Percentiles rank a stretch among this genome's conserved stretches.
These are phyloP conservation scores for Septoria petroselini DNA, from an alignment of 2,329 filamentous ascomycete species.

Conservation along the genomic window DNA sequence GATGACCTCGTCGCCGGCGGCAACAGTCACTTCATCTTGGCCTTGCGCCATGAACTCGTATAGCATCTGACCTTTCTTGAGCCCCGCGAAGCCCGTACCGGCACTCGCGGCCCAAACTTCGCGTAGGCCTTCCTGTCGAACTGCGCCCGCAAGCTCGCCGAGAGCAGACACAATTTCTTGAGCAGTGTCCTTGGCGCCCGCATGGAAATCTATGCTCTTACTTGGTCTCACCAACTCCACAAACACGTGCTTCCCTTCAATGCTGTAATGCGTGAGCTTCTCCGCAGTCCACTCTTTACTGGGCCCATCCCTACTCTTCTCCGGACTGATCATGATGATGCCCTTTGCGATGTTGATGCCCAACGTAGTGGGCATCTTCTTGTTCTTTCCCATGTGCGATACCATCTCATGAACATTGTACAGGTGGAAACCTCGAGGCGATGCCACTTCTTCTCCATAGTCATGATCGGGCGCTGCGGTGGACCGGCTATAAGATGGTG, in stretches of 20 bases:
- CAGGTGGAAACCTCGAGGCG: slow-evolving; percentile 81
- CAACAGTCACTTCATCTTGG: slow-evolving; percentile 92
- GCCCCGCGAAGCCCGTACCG: slow-evolving; percentile 53
- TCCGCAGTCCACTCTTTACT: slow-evolving; percentile 92
- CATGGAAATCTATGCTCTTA: slow-evolving; percentile 95
- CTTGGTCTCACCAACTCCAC: slow-evolving; percentile 87
- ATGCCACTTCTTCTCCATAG: slow-evolving; percentile 47
- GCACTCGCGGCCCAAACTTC: slow-evolving; percentile 82
- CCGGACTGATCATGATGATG: slow-evolving; percentile 84
- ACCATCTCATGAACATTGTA: slow-evolving; percentile 98
- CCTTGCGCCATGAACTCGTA: slow-evolving; percentile 98
- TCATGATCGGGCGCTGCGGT: slow-evolving; percentile 38
- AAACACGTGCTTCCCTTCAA: slow-evolving; percentile 97
- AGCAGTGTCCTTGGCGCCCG: slow-evolving; percentile 93
- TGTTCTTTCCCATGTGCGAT: slow-evolving; percentile 92
- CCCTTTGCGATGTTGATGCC: slow-evolving; percentile 90
- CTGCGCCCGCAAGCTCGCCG: slow-evolving; percentile 83
- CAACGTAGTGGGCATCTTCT: slow-evolving; percentile 96
- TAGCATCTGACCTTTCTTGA: slow-evolving; percentile 80
- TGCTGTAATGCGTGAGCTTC: slow-evolving; percentile 93
- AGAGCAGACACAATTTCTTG: slow-evolving; percentile 86
- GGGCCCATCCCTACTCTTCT: slow-evolving; percentile 76
- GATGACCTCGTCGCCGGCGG: slow-evolving; percentile 83
- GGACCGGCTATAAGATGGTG: slow-evolving; percentile 55
- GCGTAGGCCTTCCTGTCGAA: slow-evolving; percentile 74